Base-by-base conservation (phyloP, 2,329 filamentous ascomycete genomes). In the Colletotrichum acutatum region DNA sequence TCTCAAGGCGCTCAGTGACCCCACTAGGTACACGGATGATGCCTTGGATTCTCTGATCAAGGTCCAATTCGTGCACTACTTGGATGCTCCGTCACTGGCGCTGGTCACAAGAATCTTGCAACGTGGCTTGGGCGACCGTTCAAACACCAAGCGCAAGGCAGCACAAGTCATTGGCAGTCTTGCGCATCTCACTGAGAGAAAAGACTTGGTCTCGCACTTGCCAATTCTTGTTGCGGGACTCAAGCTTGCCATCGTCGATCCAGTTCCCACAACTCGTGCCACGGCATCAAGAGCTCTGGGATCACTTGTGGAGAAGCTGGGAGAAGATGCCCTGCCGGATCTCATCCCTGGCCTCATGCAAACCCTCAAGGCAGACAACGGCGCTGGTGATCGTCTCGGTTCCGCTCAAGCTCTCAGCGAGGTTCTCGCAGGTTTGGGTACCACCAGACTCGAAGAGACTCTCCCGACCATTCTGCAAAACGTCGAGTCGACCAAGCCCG, bases 321-420 rank as follows among this genome's bases (percentile, higher is more conserved):
- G 97, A 82, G 97, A 99, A 83, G 97, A 99, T 83, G 94, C 97
- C 56, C 87, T 99, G 76, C 97, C 97, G 57, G 97, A 99, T 81
- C 94, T 99, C 74, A 99, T 99, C 75, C 97, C 97, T 56, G 95
- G 95, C 75, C 92, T 99, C 75, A 99, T 99, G 97, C 90, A 96
- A 76, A 98, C 96, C 0, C 93, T 99, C 84, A 98, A 98, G 82
- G 97, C 97, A 32, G 97, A 99, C 77, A 97, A 95, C 61, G 96
- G 97, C 76, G 97, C 97, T 75, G 97, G 97, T 78, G 97, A 99
- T 83, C 91, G 97, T 81, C 89, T 99, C 78, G 97, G 97, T 79
- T 98, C 97, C 68, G 97, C 97, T 22, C 97, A 99, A 84, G 97
- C 97, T 62, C 92, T 99, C 76, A 95, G 94, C 81, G 97, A 99